Evolutionary conservation across 257 asterid species (phyloP), one percentile per base, ranked within the genome.

Genomic region (Hygrophila difformis): DNA sequence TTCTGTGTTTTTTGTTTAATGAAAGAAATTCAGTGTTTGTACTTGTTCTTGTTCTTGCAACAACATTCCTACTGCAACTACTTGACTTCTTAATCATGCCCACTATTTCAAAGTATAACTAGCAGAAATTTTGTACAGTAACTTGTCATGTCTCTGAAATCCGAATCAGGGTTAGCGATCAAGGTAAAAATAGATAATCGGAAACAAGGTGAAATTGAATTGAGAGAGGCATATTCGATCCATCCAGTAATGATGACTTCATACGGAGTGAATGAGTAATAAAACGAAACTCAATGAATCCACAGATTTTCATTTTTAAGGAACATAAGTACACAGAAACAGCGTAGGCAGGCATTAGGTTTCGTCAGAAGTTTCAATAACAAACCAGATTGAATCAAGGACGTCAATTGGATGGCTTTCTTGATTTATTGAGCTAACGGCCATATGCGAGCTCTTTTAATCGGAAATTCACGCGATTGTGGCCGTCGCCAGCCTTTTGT

Each of bases 401-500:
- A 15, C 53, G 48, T 35, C 56, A 4, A 26, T 41, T 55, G 18
- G 18, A 45, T 41, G 51, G 39, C 9, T 38, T 16, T 13, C 47
- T 17, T 50, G 28, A 60, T 26, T 65, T 75, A 78, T 68, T 82
- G 55, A 56, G 18, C 59, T 71, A 39, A 58, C 71, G 21, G 64
- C 76, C 8, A 61, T 78, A 67, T 56, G 79, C 39, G 86, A 77
- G 56, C 44, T 51, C 3, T 68, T 77, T 44, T 39, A 51, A 60
- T 39, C 48, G 66, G 62, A 1, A 59, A 46, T 36, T 77, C 76
- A 58, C 75, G 75, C 16, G 75, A 66, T 8, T 62, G 64, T 29
- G 60, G 63, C n/a, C 77, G 75, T 47, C 71, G 78, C 14, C 65
- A 56, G 59, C 79, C 69, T 51, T 70, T 71, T 12, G 75, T 71